These are phyloP conservation scores for Alectoria sarmentosa DNA, from an alignment of 495 filamentous ascomycete species.

Conservation along the genomic window DNA sequence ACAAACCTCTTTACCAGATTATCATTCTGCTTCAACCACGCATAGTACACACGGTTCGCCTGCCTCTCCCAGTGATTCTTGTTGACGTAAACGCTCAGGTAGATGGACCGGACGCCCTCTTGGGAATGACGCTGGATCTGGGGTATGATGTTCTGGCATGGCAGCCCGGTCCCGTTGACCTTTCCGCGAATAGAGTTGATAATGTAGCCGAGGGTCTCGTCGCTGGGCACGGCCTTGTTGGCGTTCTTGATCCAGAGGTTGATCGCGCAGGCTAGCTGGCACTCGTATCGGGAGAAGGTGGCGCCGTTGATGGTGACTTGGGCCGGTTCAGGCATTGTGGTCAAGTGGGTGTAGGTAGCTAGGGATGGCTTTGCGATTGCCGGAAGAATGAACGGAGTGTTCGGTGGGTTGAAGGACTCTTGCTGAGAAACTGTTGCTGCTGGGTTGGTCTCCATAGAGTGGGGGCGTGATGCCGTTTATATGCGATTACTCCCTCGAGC, in stretches of 20 bases:
- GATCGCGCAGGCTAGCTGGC: slow-evolving; percentile 12
- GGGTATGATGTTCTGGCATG: slow-evolving; percentile 8
- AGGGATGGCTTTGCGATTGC: background rate
- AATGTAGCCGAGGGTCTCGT: slow-evolving; percentile 12
- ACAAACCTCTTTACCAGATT: slow-evolving; percentile 8
- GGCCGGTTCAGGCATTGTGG: slow-evolving; percentile 5
- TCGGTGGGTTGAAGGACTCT: background rate
- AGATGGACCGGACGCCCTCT: slow-evolving; percentile 13
- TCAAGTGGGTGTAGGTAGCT: background rate
- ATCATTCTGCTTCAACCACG: slow-evolving; percentile 10
- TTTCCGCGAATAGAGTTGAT: slow-evolving; percentile 8
- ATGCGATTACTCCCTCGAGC: background rate
- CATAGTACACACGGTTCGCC: slow-evolving; percentile 7
- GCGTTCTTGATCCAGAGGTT: slow-evolving; percentile 14
- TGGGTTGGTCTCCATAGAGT: background rate
- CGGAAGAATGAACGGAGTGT: background rate
- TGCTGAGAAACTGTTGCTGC: background rate
- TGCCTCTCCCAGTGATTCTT: slow-evolving; percentile 1
- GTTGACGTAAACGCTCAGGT: slow-evolving; percentile 9
- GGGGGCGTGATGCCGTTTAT: background rate
- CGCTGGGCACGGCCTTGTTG: slow-evolving; percentile 7
- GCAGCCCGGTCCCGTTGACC: background rate
- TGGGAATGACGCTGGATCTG: slow-evolving; percentile 10
- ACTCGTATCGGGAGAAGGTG: slow-evolving; percentile 17
- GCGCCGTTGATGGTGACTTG: slow-evolving; percentile 9